Evolutionary conservation across 2,329 filamentous ascomycete species (phyloP).

Genomic region (Diaporthe longicolla): DNA sequence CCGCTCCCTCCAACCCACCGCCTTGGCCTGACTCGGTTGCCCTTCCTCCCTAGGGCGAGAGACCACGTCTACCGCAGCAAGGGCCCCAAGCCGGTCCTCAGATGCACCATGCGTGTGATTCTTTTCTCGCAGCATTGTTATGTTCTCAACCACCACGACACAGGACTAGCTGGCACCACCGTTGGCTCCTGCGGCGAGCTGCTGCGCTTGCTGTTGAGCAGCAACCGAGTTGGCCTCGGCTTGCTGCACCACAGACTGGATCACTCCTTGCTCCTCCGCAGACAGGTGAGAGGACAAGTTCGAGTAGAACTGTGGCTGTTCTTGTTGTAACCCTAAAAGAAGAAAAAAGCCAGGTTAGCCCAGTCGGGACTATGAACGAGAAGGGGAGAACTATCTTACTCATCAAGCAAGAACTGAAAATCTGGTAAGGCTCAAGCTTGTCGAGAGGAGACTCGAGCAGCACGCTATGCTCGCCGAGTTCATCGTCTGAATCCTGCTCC

Average conservation of each 20-base stretch:
- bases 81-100: not conserved
- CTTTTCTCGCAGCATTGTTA: not conserved
- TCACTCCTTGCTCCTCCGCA: slow-evolving; percentile 83
- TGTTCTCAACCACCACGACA: not conserved
- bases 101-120: slow-evolving; percentile 1
- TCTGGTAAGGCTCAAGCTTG: slow-evolving; percentile 92
- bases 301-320: slow-evolving; percentile 90
- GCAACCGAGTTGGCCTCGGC: slow-evolving; percentile 67
- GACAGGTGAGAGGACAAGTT: slow-evolving; percentile 84
- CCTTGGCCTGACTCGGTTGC: not conserved
- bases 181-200: slow-evolving; percentile 43
- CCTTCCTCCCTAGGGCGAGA: not conserved
- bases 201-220: slow-evolving; percentile 53
- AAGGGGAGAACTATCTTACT: slow-evolving; percentile 73
- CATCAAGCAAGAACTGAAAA: slow-evolving; percentile 86
- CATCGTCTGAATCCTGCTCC: slow-evolving; percentile 82
- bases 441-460: slow-evolving; percentile 94
- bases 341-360: slow-evolving; percentile 44
- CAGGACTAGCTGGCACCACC: slow-evolving; percentile 43
- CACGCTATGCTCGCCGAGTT: slow-evolving; percentile 92
- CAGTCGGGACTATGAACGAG: slow-evolving; percentile 44
- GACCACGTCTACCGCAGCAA: not conserved
- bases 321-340: slow-evolving; percentile 82
- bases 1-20: not conserved
- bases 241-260: slow-evolving; percentile 83